Conservation (phyloP, 2,329 filamentous ascomycete species). For the Biscogniauxia sp. region DNA sequence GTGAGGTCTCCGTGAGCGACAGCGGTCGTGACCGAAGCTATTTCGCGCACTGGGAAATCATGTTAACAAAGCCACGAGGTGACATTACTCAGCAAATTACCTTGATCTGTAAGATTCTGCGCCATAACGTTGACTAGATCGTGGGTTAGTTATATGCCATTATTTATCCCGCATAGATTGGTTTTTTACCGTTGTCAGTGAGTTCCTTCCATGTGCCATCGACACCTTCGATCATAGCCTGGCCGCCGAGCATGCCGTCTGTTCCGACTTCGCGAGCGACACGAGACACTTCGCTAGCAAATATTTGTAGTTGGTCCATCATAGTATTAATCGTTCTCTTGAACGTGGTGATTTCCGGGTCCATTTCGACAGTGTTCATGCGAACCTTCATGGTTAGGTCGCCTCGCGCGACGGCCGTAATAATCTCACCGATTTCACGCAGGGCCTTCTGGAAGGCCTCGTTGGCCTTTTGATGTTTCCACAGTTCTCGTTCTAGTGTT, state of each 20-base stretch:
- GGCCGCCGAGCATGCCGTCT: conserved; percentile 88
- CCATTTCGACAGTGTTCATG: conserved; percentile 94
- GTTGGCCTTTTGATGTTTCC: conserved; percentile 97
- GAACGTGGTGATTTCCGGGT: conserved; percentile 96
- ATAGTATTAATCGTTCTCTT: conserved; percentile 98
- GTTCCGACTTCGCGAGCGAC: conserved; percentile 95
- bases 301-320: conserved; percentile 97
- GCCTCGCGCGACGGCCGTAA: conserved; percentile 91
- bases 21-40: conserved; percentile 79
- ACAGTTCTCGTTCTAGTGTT: conserved; percentile 85
- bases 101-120: conserved; percentile 76
- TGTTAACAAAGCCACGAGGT: conserved; percentile 5
- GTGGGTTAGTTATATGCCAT: conserved; percentile 23
- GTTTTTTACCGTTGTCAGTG: conserved; percentile 69
- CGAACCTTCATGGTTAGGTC: conserved; percentile 96
- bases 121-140: conserved; percentile 74
- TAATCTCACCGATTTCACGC: conserved; percentile 94
- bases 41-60: conserved; percentile 64
- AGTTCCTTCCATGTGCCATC: conserved; percentile 98
- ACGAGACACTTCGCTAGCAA: conserved; percentile 92
- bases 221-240: conserved; percentile 89
- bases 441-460: conserved; percentile 97
- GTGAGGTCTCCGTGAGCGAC: conserved; percentile 81
- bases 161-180: neutral
- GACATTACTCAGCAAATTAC: conserved; percentile 32